Base-by-base conservation (phyloP, 108 stramenopile species). In the Pseudonitzschia delicatissima region DNA sequence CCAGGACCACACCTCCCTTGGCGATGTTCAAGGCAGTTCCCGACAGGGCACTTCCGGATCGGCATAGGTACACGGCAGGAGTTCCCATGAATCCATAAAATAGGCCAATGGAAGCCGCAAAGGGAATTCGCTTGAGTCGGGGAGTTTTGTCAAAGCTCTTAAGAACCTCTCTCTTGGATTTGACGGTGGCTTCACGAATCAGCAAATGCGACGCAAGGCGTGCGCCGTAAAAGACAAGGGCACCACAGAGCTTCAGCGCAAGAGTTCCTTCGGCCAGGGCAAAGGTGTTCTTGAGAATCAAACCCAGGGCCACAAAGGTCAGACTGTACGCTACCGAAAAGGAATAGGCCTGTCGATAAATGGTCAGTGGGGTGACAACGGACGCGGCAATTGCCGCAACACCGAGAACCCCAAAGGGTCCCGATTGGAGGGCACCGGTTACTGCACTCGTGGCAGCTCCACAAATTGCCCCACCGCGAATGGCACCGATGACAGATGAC, bases 301-400 rank as follows among this genome's bases (percentile, higher is more conserved):
- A 5, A 9, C 63, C 80, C 55, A 72, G 68, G n/a, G 63, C 71
- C 21, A 36, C 34, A 31, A 81, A 62, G 45, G 62, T 51, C 13
- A 63, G 42, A 8, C 80, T 76, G 49, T 81, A 81, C n/a, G 66
- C 80, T 20, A 81, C 72, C 18, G 62, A 61, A 40, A 81, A 57
- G 29, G 64, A 42, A 53, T 77, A 81, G 26, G 47, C 51, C 33
- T 77, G 69, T n/a, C 69, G 62, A 29, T 75, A 71, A 15, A 75
- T 27, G 9, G 80, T 77, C 34, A 77, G 47, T 8, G 80, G 80
- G 8, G 61, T 27, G 21, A 76, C 50, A 15, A 73, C 72, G 9
- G 68, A 35, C 4, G 50, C 28, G 4, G 75, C 71, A 23, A 81
- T 51, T 20, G 45, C 59, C 27, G 67, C 33, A 21, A 81, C 28